Base-by-base conservation (phyloP, 1,284 basidiomycete species). In the Anthracocystis panici-leucophaei region DNA sequence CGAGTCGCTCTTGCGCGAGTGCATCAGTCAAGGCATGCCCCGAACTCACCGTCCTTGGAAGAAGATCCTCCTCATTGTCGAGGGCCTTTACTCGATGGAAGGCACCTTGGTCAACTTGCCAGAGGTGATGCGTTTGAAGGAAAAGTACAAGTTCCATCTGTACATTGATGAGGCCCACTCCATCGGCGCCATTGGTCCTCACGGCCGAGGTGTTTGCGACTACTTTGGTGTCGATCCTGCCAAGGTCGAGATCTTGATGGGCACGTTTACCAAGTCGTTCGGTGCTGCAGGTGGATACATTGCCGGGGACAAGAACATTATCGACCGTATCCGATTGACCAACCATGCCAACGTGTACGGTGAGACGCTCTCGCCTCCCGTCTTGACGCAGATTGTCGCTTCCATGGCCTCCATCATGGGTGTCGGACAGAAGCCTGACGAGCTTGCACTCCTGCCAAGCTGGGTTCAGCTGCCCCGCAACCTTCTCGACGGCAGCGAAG, bases 371-470 rank as follows among this genome's bases (percentile, higher is more conserved):
- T 87, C 93, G 0, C 96, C 96, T 5, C 91, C 95, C 0, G 93
- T 99, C 41, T 87, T 97, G 33, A 92, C 92, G 10, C 96, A 99
- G 87, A 89, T 99, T 79, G 88, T 97, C 48, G 90, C 95, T 0
- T 93, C 93, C 68, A 96, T 97, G 92, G 92, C 92, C 0, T 93
- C 92, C 70, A 98, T 99, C 87, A 98, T 98, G 94, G 95, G 95
- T 23, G 75, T 79, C 7, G 82, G 84, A 20, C 66, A 57, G 31
- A 53, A 70, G 45, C 76, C 77, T 1, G 72, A 80, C 21, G 78
- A 80, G 68, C 59, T 65, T 16, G 82, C 81, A 11, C 69, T 85
- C 40, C 62, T 85, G 23, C 83, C 83, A 3, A 45, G 48, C 31
- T 85, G 82, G 82, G 75, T 82, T 11, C 58, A 77, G 58, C 74